Base-by-base conservation (phyloP, 2,329 filamentous ascomycete genomes). In the Lecanicillium sp. region DNA sequence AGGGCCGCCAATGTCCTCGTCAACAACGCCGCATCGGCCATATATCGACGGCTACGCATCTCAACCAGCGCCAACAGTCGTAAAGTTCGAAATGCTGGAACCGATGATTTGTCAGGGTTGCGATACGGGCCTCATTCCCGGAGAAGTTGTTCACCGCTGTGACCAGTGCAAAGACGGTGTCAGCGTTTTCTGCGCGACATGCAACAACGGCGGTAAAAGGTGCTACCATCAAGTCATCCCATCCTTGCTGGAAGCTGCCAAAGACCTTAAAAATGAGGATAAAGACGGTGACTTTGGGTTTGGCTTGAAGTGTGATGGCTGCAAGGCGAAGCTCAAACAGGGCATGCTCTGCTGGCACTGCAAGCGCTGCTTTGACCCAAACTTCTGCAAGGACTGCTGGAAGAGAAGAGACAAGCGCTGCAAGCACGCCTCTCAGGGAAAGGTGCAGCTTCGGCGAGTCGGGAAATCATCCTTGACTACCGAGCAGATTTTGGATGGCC, bases 221-320 rank as follows among this genome's bases (percentile, higher is more conserved):
- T 50, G 51, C 27, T 29, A 44, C 37, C 51, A 52, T 14, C 14
- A 38, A 19, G 47, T 50, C 21, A 19, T 23, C 4, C 35, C 32
- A 10, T 3, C 17, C 3, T 19, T 21, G 20, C n/a, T 50, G 37
- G 24, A 29, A 21, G 24, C 49, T 7, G 32, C 42, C 30, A 20
- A 40, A 23, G 20, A 47, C 2, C 49, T 51, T 23, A 41, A 46
- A 14, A 44, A 44, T 24, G 33, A 51, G 20, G 24, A 39, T 33
- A 42, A 43, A 21, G 38, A 42, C 17, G 44, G 38, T 17, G 32
- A 51, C 30, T 43, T 51, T 44, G 37, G 43, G 19, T 42, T 42
- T 9, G 44, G 72, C 53, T 70, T 71, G 51, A 65, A 68, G 44
- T 76, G 72, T 55, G 62, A 68, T 17, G 70, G 69, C 11, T 76